These are phyloP conservation scores for Lachnellula suecica DNA, from an alignment of 2,329 filamentous ascomycete species.

Conservation along the genomic window DNA sequence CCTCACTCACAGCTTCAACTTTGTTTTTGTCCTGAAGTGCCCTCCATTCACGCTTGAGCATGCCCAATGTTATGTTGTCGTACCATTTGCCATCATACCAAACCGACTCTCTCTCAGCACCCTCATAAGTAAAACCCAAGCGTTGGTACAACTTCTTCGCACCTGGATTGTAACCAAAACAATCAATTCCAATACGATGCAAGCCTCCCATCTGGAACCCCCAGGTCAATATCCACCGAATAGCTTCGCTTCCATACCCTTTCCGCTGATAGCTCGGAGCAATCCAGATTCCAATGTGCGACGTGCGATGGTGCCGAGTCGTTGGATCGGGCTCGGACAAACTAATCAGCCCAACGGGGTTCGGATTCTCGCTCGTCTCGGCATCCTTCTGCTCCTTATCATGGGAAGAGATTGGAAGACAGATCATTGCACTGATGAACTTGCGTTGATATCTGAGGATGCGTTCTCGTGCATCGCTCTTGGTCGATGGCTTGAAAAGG, in stretches of 20 bases:
- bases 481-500: slow-evolving; percentile 32
- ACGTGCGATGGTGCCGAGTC: slow-evolving; percentile 40
- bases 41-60: slow-evolving; percentile 36
- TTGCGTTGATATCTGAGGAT: too few species aligned
- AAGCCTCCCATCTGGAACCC: slow-evolving; percentile 35
- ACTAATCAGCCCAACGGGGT: slow-evolving; percentile 35
- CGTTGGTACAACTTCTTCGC: slow-evolving; percentile 34
- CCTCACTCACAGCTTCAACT: too few species aligned
- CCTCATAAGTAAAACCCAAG: slow-evolving; percentile 37
- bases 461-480: slow-evolving; percentile 29
- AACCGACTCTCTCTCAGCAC: slow-evolving; percentile 32
- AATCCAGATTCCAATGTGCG: slow-evolving; percentile 37
- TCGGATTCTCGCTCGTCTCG: slow-evolving; percentile 17
- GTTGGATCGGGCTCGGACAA: slow-evolving; percentile 26
- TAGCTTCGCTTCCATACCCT: slow-evolving; percentile 40
- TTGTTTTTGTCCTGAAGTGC: too few species aligned
- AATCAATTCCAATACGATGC: slow-evolving; percentile 36
- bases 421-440: slow-evolving; percentile 39
- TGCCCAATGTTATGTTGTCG: slow-evolving; percentile 34
- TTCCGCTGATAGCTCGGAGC: slow-evolving; percentile 28
- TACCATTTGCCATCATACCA: slow-evolving; percentile 37
- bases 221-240: slow-evolving; percentile 37
- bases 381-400: slow-evolving; percentile 4
- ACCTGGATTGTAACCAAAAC: slow-evolving; percentile 34
- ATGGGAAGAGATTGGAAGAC: slow-evolving; percentile 26